Conservation (phyloP, 805 yeast species). For the Candida boidinii region DNA sequence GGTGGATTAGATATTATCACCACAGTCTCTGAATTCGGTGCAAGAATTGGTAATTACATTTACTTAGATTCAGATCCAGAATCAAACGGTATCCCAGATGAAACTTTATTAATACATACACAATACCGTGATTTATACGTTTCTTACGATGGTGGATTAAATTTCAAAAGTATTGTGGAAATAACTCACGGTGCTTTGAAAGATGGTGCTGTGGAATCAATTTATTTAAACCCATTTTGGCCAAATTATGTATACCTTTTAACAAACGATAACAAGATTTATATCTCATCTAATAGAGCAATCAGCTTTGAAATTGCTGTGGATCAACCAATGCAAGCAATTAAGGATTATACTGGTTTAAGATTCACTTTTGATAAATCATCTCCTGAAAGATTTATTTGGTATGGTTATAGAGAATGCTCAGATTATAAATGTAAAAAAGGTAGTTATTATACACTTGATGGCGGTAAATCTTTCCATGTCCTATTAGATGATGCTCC, state of each 20-base stretch:
- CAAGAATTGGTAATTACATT: conserved; percentile 43
- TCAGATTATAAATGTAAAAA: conserved; percentile 42
- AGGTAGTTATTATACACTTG: conserved; percentile 52
- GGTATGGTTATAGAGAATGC: conserved; percentile 59
- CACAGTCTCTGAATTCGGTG: conserved; percentile 37
- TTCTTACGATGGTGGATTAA: conserved; percentile 63
- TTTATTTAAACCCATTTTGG: conserved; percentile 53
- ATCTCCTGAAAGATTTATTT: conserved; percentile 51
- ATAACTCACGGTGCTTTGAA: conserved; percentile 26
- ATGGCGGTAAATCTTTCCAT: conserved; percentile 60
- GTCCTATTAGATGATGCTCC: conserved; percentile 43
- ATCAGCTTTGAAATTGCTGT: conserved; percentile 33
- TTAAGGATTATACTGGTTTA: conserved; percentile 26
- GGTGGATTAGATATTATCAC: conserved; percentile 25
- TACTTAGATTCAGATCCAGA: conserved; percentile 49
- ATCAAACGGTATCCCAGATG: conserved; percentile 35
- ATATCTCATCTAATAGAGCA: conserved; percentile 63
- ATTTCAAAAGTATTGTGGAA: conserved; percentile 26
- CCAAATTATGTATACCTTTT: conserved; percentile 49
- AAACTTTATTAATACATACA: conserved; percentile 58
- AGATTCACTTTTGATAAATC: conserved; percentile 57
- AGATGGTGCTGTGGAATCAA: conserved; percentile 39
- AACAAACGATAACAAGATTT: conserved; percentile 41
- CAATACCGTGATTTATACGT: conserved; percentile 42
- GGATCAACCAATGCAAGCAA: conserved; percentile 38